Percentiles rank a stretch among this genome's conserved stretches.
Evolutionary conservation across 2,329 filamentous ascomycete genomes (phyloP).

Genomic region (Hysterium pulicare): DNA sequence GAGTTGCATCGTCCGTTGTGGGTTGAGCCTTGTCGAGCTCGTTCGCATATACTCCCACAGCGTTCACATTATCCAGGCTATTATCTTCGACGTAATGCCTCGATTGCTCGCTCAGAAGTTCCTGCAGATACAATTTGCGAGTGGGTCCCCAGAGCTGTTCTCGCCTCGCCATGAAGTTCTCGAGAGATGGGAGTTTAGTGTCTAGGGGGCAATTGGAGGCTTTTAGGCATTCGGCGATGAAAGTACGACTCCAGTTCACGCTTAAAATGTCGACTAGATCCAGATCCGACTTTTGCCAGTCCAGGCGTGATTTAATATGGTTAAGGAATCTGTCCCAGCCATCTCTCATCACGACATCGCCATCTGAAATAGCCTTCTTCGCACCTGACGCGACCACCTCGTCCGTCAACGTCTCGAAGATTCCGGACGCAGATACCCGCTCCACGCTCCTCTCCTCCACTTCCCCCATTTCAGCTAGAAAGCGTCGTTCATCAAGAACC

Average conservation of each 20-base stretch:
- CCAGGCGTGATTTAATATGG: constrained; percentile 9
- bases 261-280: constrained; percentile 38
- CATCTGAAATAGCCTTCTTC: constrained; percentile 22
- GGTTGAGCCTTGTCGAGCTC: constrained; percentile 24
- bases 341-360: constrained; percentile 33
- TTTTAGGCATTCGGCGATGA: constrained; percentile 34
- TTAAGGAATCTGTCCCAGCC: constrained; percentile 36
- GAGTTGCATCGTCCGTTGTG: constrained; percentile 21
- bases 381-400: constrained; percentile 27
- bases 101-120: neutral
- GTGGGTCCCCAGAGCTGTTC: neutral
- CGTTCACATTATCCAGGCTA: too few relatives aligned
- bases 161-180: neutral
- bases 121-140: neutral
- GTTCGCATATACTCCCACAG: constrained; percentile 3
- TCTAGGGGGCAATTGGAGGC: constrained; percentile 6
- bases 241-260: constrained; percentile 47
- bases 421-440: constrained; percentile 36
- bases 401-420: constrained; percentile 39
- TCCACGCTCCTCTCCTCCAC: constrained; percentile 42
- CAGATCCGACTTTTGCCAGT: neutral
- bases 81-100: too few relatives aligned
- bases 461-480: constrained; percentile 33
- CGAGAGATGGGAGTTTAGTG: constrained; percentile 8
- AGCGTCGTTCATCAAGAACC: constrained; percentile 33